Percentiles rank a stretch among this genome's conserved stretches.
These are phyloP conservation scores for Exophiala sp. DNA, from an alignment of 2,329 filamentous ascomycete genomes.

Conservation along the genomic window DNA sequence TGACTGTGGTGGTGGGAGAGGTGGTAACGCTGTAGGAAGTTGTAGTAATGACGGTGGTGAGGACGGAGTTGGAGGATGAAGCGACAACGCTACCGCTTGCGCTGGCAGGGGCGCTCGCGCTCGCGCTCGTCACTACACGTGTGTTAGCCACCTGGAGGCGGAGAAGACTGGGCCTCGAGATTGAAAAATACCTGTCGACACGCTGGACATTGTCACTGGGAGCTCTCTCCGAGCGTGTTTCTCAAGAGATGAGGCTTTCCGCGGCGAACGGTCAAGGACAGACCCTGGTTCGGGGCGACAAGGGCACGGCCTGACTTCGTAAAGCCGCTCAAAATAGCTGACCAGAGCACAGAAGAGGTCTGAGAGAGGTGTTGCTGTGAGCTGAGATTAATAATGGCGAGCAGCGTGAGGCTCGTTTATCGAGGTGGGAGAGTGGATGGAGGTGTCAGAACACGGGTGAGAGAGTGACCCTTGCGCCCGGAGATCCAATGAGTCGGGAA, in stretches of 20 bases:
- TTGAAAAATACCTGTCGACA: slow-evolving; percentile 9
- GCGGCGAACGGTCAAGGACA: slow-evolving; percentile 1
- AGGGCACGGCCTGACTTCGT: neutral
- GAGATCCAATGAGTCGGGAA: neutral
- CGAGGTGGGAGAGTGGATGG: slow-evolving; percentile 12
- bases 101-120: no score
- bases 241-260: slow-evolving; percentile 1
- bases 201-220: neutral
- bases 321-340: neutral
- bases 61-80: slow-evolving; percentile 11
- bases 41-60: slow-evolving; percentile 28
- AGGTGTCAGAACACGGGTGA: slow-evolving; percentile 12
- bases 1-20: slow-evolving; percentile 22
- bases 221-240: neutral
- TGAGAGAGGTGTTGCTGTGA: neutral
- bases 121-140: no score
- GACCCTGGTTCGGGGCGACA: neutral
- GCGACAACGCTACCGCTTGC: no score
- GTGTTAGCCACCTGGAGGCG: neutral
- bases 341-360: neutral
- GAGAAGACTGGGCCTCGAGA: neutral
- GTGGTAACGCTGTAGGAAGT: slow-evolving; percentile 27
- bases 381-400: neutral
- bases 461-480: neutral
- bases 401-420: neutral